Evolutionary conservation across 495 filamentous ascomycete species (phyloP), one percentile per base, ranked within the genome.

Genomic region (Aspergillus sclerotiicarbonarius): DNA sequence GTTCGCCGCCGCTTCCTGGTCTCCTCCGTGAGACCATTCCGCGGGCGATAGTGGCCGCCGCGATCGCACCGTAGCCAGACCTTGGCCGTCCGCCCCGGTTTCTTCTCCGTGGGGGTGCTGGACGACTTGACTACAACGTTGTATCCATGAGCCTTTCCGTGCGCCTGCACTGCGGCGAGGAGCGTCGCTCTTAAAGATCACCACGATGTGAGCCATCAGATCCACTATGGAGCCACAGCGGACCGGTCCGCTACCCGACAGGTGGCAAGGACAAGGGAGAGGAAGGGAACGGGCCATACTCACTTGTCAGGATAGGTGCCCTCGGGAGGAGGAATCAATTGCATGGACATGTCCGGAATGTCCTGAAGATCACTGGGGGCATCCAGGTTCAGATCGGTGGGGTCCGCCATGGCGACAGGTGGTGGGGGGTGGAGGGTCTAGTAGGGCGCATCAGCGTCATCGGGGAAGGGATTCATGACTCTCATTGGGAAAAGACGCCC

Each of bases 51-150:
- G 45, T 77, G 74, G n/a, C 76, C 76, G 43, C 76, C 76, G n/a
- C 76, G 75, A 63, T 80, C 76, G 64, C 76, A 80, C 18, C 76
- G 74, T 48, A 80, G 60, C 76, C 76, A 80, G 4, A 80, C 67
- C 48, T 80, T 80, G 30, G 74, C 73, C 0, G 74, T 77, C 5
- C 76, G 74, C 30, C 75, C 74, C 1, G 76, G 75, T 46, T 80
- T 80, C 63, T 80, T 77, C 53, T 78, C 74, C 8, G 73, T 78
- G 2, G 76, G 75, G 0, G 69, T 76, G 54, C 75, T 78, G 19
- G 76, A 80, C 16, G 76, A 77, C 45, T 80, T 80, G 50, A 80
- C 73, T 5, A 78, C 76, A 33, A 80, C 71, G 62, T 77, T 76
- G 59, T 80, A 80, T 13, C 75, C 75, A 60, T 78, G 74, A 15